These are phyloP conservation scores for Aspergillus sp. DNA, from an alignment of 2,329 filamentous ascomycete genomes.

Conservation along the genomic window DNA sequence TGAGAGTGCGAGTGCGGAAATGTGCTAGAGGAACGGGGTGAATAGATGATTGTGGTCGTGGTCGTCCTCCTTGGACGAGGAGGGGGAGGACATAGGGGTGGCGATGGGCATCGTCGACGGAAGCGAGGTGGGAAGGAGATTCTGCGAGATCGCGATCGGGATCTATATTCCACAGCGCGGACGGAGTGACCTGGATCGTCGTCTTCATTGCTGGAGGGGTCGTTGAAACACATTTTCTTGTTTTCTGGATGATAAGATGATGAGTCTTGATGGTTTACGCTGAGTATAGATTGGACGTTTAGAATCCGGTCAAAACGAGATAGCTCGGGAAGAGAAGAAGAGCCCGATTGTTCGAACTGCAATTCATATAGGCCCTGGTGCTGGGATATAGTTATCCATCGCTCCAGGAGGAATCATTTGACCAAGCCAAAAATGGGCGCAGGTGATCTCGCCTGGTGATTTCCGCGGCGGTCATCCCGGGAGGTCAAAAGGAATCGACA, in stretches of 20 bases:
- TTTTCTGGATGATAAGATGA: background rate
- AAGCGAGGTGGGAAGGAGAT: conserved; percentile 14
- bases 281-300: background rate
- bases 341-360: too few relatives aligned
- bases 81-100: background rate
- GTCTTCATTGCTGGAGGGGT: conserved; percentile 14
- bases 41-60: conserved; percentile 15
- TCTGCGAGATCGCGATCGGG: conserved; percentile 8
- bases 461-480: conserved; percentile 1
- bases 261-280: background rate
- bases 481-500: background rate
- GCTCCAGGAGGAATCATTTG: conserved; percentile 17
- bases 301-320: background rate
- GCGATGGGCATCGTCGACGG: conserved; percentile 6
- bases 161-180: conserved; percentile 19
- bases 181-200: conserved; percentile 10
- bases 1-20: background rate
- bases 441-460: conserved; percentile 23
- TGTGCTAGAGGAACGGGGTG: conserved; percentile 6
- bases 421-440: conserved; percentile 12
- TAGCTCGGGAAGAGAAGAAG: background rate
- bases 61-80: background rate
- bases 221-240: conserved; percentile 25
- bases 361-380: background rate
- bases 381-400: background rate